These are phyloP conservation scores for Naganishia liquefaciens DNA, from an alignment of 1,284 basidiomycete genomes.

Conservation along the genomic window DNA sequence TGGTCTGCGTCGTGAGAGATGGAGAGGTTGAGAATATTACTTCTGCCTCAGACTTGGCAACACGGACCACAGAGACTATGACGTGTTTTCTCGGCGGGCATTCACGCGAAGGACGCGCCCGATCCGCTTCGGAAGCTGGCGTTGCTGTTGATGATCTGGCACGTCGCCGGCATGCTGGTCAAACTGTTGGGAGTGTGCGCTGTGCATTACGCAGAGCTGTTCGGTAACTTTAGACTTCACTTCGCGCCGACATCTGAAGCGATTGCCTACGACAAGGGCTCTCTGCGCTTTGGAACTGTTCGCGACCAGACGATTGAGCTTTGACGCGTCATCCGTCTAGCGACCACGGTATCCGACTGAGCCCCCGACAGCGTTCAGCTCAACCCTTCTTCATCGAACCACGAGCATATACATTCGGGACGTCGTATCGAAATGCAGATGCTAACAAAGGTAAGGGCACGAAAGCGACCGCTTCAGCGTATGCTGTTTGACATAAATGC, in stretches of 20 bases:
- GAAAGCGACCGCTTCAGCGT: background rate
- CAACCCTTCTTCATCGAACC: background rate
- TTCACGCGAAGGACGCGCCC: background rate
- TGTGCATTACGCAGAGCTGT: background rate
- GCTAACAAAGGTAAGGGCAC: constrained; percentile 62
- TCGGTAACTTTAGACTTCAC: background rate
- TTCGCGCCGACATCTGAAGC: background rate
- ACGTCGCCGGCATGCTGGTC: constrained; percentile 8
- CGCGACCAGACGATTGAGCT: background rate
- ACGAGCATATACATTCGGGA: background rate
- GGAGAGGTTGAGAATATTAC: too few species aligned
- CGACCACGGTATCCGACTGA: background rate
- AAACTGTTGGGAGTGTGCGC: background rate
- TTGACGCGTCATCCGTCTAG: constrained; percentile 1
- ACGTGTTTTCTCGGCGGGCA: background rate
- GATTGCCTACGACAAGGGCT: background rate
- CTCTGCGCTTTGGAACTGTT: background rate
- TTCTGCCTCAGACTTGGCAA: too few species aligned
- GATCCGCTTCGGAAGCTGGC: constrained; percentile 11
- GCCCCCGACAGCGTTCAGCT: too few species aligned
- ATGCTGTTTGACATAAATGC: background rate
- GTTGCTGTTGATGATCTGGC: constrained; percentile 25
- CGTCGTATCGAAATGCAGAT: constrained; percentile 57
- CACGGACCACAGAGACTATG: too few species aligned
- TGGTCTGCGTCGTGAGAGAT: too few species aligned